Percentiles rank a stretch among this genome's conserved stretches.
Evolutionary conservation across 176 grass and related monocot genomes (phyloP).

Genomic region (bread wheat (Triticum aestivum)): IWGSC_CS_RefSeq_v2.1 NC_057798.1:70506695-70507194

Average conservation of each 20-base stretch:
- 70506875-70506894: background rate
- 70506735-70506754: background rate
- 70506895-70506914: background rate
- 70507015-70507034: background rate
- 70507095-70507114: no score
- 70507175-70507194: no score
- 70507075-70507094: no score
- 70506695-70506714: no score
- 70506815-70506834: background rate
- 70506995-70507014: background rate
- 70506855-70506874: background rate
- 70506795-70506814: background rate
- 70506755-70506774: background rate
- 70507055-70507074: no score
- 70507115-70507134: no score
- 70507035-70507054: background rate
- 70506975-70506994: background rate
- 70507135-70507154: no score
- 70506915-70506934: background rate
- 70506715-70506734: no score
- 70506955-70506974: fast-evolving
- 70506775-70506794: background rate
- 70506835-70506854: background rate
- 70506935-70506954: background rate
- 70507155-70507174: no score